Percentiles rank a stretch among this genome's conserved stretches.
Evolutionary conservation across 202 grass and related monocot genomes (phyloP).

Genomic region (Bolboschoenoplectus hybrid): DNA sequence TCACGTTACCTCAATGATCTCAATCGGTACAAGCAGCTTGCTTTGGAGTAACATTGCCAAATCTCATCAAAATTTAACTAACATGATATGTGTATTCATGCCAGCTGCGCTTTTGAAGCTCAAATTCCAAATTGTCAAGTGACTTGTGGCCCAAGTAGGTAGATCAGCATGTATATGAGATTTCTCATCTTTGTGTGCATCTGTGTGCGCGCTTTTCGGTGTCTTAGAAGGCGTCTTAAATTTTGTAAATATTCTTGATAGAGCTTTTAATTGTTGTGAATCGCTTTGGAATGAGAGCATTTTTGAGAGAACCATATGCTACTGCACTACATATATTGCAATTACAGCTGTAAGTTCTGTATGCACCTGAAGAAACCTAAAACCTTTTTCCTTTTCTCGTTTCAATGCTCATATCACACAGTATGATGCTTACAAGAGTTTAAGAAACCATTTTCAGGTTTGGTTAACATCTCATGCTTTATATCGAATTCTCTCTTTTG

Average conservation of each 20-base stretch:
- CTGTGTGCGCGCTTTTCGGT: not conserved
- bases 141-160: not conserved
- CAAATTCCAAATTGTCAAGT: conserved; percentile 6
- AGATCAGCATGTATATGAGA: conserved; percentile 29
- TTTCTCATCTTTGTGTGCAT: not conserved
- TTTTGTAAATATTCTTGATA: conserved; percentile 37
- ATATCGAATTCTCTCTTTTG: not conserved
- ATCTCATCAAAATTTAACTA: not conserved
- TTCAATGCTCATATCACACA: not conserved
- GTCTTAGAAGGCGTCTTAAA: conserved; percentile 2
- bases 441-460: not conserved
- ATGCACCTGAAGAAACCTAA: not conserved
- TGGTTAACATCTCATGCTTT: not conserved
- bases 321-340: not conserved
- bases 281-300: not conserved
- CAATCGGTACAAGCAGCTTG: conserved; percentile 92
- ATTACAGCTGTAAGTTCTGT: not conserved
- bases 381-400: not conserved
- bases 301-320: not conserved
- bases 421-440: not conserved
- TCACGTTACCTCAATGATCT: conserved; percentile 91
- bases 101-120: not conserved
- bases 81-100: not conserved
- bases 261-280: not conserved
- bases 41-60: conserved; percentile 70